These are phyloP conservation scores for Flaveria sonorensis DNA, from an alignment of 129 eudicot genomes.

Conservation along the genomic window DNA sequence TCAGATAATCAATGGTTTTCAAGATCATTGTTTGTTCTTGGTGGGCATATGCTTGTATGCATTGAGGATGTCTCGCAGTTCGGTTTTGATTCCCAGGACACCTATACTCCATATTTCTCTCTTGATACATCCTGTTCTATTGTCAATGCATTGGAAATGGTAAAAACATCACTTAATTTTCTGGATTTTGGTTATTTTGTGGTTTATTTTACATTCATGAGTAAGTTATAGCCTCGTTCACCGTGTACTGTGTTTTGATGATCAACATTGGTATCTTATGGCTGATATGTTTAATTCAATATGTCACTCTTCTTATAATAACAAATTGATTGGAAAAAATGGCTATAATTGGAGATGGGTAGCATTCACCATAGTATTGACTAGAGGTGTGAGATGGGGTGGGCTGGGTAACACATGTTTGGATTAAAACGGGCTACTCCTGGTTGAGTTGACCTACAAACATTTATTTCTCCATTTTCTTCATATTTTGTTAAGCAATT, in stretches of 20 bases:
- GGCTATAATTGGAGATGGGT: background rate
- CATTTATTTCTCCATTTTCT: background rate
- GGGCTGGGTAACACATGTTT: background rate
- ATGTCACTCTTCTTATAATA: background rate
- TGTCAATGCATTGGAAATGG: conserved; percentile 54
- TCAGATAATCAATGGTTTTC: conserved; percentile 58
- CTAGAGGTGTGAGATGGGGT: too few species aligned
- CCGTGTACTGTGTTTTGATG: background rate
- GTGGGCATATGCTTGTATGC: conserved; percentile 61
- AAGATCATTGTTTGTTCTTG: conserved; percentile 66
- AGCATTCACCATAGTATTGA: background rate
- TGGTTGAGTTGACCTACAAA: background rate
- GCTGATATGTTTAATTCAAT: background rate
- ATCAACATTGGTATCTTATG: background rate
- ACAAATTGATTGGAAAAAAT: background rate
- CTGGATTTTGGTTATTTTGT: conserved; percentile 7
- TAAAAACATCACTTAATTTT: conserved; percentile 21
- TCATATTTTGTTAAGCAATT: background rate
- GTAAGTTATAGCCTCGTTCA: background rate
- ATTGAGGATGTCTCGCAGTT: conserved; percentile 59
- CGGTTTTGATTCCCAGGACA: conserved; percentile 42
- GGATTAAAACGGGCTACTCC: background rate
- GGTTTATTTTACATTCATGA: background rate
- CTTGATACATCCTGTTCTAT: conserved; percentile 60
- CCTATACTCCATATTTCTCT: conserved; percentile 47